phyloP scores from a whole-genome alignment of 257 asterid species.

The Solanum virginianum region DNA sequence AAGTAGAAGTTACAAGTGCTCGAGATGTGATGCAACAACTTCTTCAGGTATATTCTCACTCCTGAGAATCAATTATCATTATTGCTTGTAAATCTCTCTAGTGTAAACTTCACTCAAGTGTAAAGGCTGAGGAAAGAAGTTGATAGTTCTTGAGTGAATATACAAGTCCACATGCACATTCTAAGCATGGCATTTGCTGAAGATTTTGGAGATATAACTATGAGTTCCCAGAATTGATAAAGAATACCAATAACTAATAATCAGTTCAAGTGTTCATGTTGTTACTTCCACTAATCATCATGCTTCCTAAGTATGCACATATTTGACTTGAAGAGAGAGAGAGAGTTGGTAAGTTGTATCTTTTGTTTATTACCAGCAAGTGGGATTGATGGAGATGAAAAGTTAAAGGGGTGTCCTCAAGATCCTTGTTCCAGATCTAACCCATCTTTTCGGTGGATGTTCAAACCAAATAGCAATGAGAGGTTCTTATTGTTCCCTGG shows the following conservation, averaged over 20 bases:
- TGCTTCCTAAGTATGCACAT: neutral
- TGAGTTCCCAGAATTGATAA: neutral
- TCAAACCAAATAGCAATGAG: neutral
- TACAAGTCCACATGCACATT: neutral
- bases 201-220: neutral
- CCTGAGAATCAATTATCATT: neutral
- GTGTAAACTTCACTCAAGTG: neutral
- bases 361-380: neutral
- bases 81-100: neutral
- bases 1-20: conserved; percentile 84
- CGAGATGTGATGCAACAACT: conserved; percentile 92
- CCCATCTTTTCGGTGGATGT: neutral
- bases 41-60: conserved; percentile 54
- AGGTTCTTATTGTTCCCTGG: neutral
- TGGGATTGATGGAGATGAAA: neutral
- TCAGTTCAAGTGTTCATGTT: neutral
- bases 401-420: neutral
- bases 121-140: neutral
- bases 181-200: neutral
- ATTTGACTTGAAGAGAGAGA: neutral
- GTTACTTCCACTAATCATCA: neutral
- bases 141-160: neutral
- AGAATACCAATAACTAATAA: neutral
- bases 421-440: neutral
- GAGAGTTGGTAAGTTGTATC: neutral